Conservation (phyloP, 345 rosid genomes). For the Salix purpurea region DNA sequence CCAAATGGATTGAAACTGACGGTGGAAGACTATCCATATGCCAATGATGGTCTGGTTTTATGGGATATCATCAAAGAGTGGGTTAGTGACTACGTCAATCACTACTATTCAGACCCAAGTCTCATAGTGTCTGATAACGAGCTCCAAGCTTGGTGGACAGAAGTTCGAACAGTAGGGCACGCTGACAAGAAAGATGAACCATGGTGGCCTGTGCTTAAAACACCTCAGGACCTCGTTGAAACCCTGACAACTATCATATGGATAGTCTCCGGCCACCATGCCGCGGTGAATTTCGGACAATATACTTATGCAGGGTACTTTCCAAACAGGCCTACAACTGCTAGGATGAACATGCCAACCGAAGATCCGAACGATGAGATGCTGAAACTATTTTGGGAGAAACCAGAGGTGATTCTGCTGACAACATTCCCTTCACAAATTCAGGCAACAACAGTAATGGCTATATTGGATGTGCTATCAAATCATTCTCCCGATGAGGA, state of each 20-base stretch:
- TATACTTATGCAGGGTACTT: slow-evolving; percentile 1
- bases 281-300: slow-evolving; percentile 47
- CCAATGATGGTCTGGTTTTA: slow-evolving; percentile 42
- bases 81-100: slow-evolving; percentile 38
- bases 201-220: slow-evolving; percentile 37
- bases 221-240: slow-evolving; percentile 21
- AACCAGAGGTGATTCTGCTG: background rate
- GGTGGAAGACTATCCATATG: slow-evolving; percentile 47
- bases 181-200: slow-evolving; percentile 37
- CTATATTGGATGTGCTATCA: background rate
- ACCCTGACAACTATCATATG: slow-evolving; percentile 37
- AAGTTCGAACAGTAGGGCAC: slow-evolving; percentile 32
- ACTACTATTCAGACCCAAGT: slow-evolving; percentile 28
- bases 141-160: slow-evolving; percentile 53
- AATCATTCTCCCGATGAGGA: background rate
- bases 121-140: slow-evolving; percentile 31
- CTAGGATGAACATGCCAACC: background rate
- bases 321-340: background rate
- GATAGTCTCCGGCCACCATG: slow-evolving; percentile 40
- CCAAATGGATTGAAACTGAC: slow-evolving; percentile 41
- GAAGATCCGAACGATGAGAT: background rate
- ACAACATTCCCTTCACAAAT: background rate
- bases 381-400: background rate
- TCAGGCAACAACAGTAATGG: background rate
- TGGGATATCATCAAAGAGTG: slow-evolving; percentile 43